phyloP scores from a whole-genome alignment of 179 eudicot species.

The Silene vulgaris region DNA sequence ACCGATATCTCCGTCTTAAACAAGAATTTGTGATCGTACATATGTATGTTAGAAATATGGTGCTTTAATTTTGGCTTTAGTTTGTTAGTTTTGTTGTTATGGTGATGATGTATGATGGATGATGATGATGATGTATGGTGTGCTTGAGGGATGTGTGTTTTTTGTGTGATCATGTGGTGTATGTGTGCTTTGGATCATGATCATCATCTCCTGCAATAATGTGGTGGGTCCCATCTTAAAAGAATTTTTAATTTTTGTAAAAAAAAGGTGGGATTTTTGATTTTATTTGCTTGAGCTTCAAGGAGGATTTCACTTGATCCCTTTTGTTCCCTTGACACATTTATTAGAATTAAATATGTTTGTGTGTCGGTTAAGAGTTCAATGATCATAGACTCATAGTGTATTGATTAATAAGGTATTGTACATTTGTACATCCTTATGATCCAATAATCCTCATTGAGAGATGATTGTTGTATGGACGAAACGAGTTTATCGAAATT shows the following conservation, averaged over 20 bases:
- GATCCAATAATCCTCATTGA: background rate
- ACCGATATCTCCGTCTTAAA: too few species aligned
- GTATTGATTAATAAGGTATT: background rate
- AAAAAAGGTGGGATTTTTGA: background rate
- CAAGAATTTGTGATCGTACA: too few species aligned
- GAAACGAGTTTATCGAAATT: background rate
- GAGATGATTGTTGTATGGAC: background rate
- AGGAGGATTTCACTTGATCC: conserved; percentile 1
- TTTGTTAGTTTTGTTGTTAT: background rate
- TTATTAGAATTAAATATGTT: conserved; percentile 5
- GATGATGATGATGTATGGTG: conserved; percentile 8
- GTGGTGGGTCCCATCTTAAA: conserved; percentile 21
- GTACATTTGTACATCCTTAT: background rate
- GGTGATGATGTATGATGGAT: background rate
- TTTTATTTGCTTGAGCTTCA: background rate
- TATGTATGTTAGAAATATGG: conserved; percentile 6
- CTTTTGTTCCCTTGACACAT: background rate
- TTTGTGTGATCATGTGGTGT: conserved; percentile 24
- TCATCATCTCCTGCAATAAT: conserved; percentile 20
- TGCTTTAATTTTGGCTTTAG: conserved; percentile 2
- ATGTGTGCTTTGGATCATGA: conserved; percentile 15
- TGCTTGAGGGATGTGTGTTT: conserved; percentile 2
- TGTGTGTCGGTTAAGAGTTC: background rate
- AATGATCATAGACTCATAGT: background rate
- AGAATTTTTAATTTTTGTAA: conserved; percentile 9